Evolutionary conservation across 2,329 filamentous ascomycete genomes (phyloP).

Genomic region (Aureobasidium sp.): DNA sequence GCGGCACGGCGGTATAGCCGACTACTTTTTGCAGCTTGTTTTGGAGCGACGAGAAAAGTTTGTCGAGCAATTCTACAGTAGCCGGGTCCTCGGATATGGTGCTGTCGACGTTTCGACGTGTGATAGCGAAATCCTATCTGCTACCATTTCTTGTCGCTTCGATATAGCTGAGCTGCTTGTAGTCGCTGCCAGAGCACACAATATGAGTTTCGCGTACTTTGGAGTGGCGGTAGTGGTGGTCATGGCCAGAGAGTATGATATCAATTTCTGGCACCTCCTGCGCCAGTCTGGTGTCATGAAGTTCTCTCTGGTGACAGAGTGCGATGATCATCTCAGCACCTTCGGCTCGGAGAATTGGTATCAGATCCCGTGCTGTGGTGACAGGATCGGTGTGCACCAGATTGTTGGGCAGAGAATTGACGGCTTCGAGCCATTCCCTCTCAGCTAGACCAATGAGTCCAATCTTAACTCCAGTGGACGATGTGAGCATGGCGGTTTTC

Average conservation of each 20-base stretch:
- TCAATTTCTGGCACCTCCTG: conserved; percentile 66
- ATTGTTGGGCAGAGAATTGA: conserved; percentile 76
- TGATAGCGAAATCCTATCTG: conserved; percentile 77
- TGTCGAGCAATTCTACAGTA: conserved; percentile 57
- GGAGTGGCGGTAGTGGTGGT: conserved; percentile 78
- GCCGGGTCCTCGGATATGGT: conserved; percentile 57
- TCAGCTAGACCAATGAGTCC: conserved; percentile 82
- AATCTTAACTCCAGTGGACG: conserved; percentile 78
- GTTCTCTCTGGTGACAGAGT: conserved; percentile 78
- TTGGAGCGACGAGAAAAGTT: conserved; percentile 65
- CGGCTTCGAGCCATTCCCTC: conserved; percentile 71
- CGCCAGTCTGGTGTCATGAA: conserved; percentile 82
- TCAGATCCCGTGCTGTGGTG: conserved; percentile 66
- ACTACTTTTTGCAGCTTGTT: conserved; percentile 74
- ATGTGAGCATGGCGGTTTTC: conserved; percentile 68
- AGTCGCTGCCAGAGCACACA: conserved; percentile 82
- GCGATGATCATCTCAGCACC: conserved; percentile 80
- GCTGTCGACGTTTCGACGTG: conserved; percentile 64
- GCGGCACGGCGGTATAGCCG: conserved; percentile 72
- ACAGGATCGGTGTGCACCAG: conserved; percentile 75
- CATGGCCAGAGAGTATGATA: conserved; percentile 80
- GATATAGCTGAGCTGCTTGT: conserved; percentile 86
- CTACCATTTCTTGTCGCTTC: conserved; percentile 48
- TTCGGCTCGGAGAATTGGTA: conserved; percentile 63
- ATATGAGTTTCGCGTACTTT: conserved; percentile 75